Base-by-base conservation (phyloP, 305 asterid species). In the Salvia sclarea region DNA sequence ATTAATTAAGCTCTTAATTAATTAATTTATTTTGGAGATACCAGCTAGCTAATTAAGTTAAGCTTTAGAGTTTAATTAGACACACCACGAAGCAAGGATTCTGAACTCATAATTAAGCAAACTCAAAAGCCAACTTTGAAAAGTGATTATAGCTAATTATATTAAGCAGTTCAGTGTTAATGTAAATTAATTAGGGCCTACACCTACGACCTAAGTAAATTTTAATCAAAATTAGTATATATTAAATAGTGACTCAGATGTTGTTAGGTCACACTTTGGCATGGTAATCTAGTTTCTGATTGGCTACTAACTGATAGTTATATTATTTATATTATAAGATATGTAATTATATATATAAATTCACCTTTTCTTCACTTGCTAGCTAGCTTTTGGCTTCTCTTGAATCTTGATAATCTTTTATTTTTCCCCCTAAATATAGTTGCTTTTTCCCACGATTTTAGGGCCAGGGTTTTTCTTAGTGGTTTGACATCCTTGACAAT, bases 271-370 rank as follows among this genome's bases (percentile, higher is more conserved):
- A n/a, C 21, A n/a, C 21, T 55, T 13, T 58, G 63, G 65, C 69
- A 56, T 76, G 66, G 53, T 59, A 59, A 28, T 67, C 53, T 45
- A 44, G 71, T 14, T 72, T 63, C 40, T 57, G 65, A 77, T 77
- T 77, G 81, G 81, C 33, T 60, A 6, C 11, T 24, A 72, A 77
- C 78, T 50, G 28, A 50, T 13, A 48, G 5, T 13, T n/a, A 43
- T 43, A 43, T 41, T n/a, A 43, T 43, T 13, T 41, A 11, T 11
- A 3, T 41, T n/a, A n/a, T n/a, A n/a, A n/a, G n/a, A n/a, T n/a
- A n/a, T n/a, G n/a, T n/a, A n/a, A n/a, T n/a, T n/a, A 43, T 43
- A 43, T 41, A 11, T 11, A 3, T 41, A 41, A 0, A 41, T 11
- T 1, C 14, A 2, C 18, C 53, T 5, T 44, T 44, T n/a, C 6